phyloP scores from a whole-genome alignment of 768 basidiomycete genomes.

The Mycena pura region DNA sequence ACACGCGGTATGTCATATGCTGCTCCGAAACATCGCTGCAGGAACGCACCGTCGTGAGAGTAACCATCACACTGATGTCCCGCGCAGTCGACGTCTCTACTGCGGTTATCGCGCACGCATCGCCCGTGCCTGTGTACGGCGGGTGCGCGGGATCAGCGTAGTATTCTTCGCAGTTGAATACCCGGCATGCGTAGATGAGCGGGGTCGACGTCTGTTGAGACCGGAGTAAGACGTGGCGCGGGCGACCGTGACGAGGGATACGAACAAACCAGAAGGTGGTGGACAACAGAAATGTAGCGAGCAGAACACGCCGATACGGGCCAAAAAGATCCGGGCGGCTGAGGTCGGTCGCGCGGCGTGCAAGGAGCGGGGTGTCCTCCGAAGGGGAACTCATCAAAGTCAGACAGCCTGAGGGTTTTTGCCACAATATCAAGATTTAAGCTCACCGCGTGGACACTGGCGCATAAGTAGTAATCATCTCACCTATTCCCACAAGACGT shows the following conservation, averaged over 20 bases:
- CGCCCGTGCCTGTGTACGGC: constrained; percentile 16
- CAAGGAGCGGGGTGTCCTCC: too few species aligned
- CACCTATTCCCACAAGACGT: too few species aligned
- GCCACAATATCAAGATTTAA: too few species aligned
- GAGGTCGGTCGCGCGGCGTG: too few species aligned
- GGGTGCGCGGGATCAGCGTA: constrained; percentile 16
- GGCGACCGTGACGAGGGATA: background rate
- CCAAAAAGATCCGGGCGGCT: constrained; percentile 12
- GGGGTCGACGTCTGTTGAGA: constrained; percentile 16
- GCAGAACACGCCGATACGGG: constrained; percentile 21
- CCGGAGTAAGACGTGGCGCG: background rate
- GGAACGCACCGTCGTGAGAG: constrained; percentile 10
- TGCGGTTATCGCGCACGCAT: constrained; percentile 20
- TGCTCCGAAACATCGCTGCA: too few species aligned
- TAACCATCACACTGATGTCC: constrained; percentile 19
- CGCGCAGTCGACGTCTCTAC: constrained; percentile 16
- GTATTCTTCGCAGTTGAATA: constrained; percentile 26
- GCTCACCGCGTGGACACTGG: too few species aligned
- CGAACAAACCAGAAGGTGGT: constrained; percentile 25
- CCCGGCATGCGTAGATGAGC: constrained; percentile 15
- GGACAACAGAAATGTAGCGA: constrained; percentile 24
- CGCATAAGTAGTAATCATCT: too few species aligned
- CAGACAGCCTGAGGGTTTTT: too few species aligned
- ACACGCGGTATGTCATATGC: too few species aligned
- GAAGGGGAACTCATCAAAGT: too few species aligned